Evolutionary conservation across 768 basidiomycete genomes (phyloP), one percentile per base, ranked within the genome.

Genomic region (Kwoniella mangroviensis): DNA sequence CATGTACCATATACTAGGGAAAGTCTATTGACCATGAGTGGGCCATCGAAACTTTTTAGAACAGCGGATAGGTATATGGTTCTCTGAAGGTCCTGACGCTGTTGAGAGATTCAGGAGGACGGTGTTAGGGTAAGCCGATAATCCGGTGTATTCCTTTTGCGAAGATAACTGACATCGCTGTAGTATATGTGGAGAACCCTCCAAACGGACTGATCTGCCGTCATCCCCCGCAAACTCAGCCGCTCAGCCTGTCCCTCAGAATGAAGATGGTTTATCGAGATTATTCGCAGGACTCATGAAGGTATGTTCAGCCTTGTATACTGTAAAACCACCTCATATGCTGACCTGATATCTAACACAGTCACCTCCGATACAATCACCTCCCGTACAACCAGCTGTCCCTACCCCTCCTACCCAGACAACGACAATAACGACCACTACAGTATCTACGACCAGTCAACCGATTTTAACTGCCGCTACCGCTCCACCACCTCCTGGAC

Each of bases 171-270:
- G 10, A 60, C 17, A 11, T 5, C 7, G 21, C 6, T 22, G 4
- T 45, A 79, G 78, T 43, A 75, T 79, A 63, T 77, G 76, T 51
- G 78, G 78, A 13, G 76, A 77, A 62, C 75, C 75, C 4, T 64
- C 65, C 2, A 75, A 68, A 57, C 56, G 58, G 58, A 60, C 55
- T 17, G 63, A 69, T 41, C 34, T 42, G 21, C 58, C 53, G 24
- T 62, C 72, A 17, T 68, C 71, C 2, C 67, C 71, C 10, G 62
- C 57, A 12, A 40, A 58, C 1, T n/a, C 45, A n/a, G 21, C 56
- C 7, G 40, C 64, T 43, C 53, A 64, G 26, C 49, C 68, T 15
- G 51, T 42, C 10, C 24, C 70, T 34, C 43, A 17, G 22, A 11
- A 49, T 1, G 71, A 68, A 41, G 76, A 78, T 49, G 76, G 73